Base-by-base conservation (phyloP, 495 filamentous ascomycete species). In the Hyaloscypha finlandica region DNA sequence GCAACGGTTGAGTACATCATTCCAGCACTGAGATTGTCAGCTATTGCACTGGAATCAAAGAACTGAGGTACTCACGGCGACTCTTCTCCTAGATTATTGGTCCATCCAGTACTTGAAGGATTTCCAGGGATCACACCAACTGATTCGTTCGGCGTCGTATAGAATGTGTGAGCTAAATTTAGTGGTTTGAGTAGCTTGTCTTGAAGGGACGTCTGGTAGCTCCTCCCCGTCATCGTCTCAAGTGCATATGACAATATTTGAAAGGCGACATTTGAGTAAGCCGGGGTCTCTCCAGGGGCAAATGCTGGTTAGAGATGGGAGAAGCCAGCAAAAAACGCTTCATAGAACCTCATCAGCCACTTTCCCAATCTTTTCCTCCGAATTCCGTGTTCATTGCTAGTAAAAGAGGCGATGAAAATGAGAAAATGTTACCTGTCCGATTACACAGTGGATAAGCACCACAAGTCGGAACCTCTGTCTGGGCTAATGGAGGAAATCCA, bases 241-340 rank as follows among this genome's bases (percentile, higher is more conserved):
- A 89, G 77, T 2, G 81, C 83, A 63, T 84, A 81, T 0, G 81
- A 81, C 16, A 88, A 76, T 45, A 88, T 74, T 57, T 82, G 78
- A 66, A 81, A 87, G 1, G 78, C 84, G 6, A 77, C 80, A 71
- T 88, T 86, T 20, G 85, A 84, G 71, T 88, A 89, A 16, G 77
- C 77, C 0, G 85, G 81, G 4, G 80, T 86, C 8, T 78, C 66
- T 51, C 75, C 79, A 2, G 85, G 79, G 1, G 75, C 68, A 65
- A 80, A 84, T 6, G 79, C 78, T 0, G 85, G 85, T 33, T 81
- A 74, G 1, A 74, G 74, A 8, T 77, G 71, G 22, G 81, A 67
- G 11, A 86, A 68, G 3, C 82, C 84, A 2, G 73, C 55, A 71
- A 88, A 84, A 71, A 86, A 66, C 37, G 61, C 56, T 60, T 25